These are phyloP conservation scores for Cinnamomum chago DNA, from an alignment of 164 flowering plant species.

Conservation along the genomic window DNA sequence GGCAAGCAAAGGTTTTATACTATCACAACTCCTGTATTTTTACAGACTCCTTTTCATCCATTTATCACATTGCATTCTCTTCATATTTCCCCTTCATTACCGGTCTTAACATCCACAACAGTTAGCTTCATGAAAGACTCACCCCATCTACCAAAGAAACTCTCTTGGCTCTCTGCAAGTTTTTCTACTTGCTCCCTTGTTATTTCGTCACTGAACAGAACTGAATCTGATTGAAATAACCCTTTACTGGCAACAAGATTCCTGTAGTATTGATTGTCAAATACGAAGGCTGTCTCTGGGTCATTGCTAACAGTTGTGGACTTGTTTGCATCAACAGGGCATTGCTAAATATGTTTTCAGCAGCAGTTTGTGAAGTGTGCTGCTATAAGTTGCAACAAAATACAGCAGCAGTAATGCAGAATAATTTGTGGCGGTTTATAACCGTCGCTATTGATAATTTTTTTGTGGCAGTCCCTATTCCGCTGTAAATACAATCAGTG, in stretches of 20 bases:
- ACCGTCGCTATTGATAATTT: too few species aligned
- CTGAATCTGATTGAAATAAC: slow-evolving; percentile 72
- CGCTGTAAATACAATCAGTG: too few species aligned
- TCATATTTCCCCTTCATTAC: slow-evolving; percentile 63
- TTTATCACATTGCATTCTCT: slow-evolving; percentile 38
- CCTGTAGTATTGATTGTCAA: slow-evolving; percentile 67
- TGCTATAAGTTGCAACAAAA: too few species aligned
- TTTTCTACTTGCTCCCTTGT: slow-evolving; percentile 41
- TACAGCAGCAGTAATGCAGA: too few species aligned
- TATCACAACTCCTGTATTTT: neutral
- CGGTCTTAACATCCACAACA: slow-evolving; percentile 51
- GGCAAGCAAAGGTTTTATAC: too few species aligned
- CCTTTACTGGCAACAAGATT: slow-evolving; percentile 51
- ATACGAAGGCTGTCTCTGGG: slow-evolving; percentile 44
- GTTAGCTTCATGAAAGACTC: slow-evolving; percentile 62
- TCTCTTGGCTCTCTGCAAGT: slow-evolving; percentile 41
- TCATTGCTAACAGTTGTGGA: slow-evolving; percentile 49
- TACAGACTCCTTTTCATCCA: slow-evolving; percentile 8
- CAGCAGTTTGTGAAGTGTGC: too few species aligned
- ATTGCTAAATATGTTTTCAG: too few species aligned
- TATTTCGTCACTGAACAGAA: slow-evolving; percentile 38
- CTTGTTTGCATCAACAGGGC: slow-evolving; percentile 42
- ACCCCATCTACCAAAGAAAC: slow-evolving; percentile 56
- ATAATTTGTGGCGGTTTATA: too few species aligned
- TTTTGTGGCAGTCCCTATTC: too few species aligned